Conservation (phyloP, 768 basidiomycete genomes). For the Lentinula aciculospora region DNA sequence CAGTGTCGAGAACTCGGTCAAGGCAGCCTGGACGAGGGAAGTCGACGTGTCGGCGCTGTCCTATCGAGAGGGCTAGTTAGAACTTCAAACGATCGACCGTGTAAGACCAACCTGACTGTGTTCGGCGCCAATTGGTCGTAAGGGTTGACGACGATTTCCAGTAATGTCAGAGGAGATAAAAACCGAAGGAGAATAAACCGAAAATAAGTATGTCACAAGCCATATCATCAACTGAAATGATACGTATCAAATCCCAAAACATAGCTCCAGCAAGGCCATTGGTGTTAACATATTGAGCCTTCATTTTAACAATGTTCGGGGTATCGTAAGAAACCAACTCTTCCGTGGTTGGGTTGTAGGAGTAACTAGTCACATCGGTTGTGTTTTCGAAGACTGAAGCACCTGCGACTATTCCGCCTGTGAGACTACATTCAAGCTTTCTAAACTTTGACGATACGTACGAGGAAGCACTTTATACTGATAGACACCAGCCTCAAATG, state of each 20-base stretch:
- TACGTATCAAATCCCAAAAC: conserved; percentile 58
- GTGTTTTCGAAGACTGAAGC: conserved; percentile 62
- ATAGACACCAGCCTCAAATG: conserved; percentile 66
- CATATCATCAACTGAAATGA: neutral
- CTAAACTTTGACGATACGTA: conserved; percentile 19
- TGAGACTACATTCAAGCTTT: neutral
- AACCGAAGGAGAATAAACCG: neutral
- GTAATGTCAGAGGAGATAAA: neutral
- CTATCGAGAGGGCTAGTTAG: conserved; percentile 30
- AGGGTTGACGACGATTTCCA: conserved; percentile 1
- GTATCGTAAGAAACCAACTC: conserved; percentile 78
- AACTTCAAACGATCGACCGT: neutral
- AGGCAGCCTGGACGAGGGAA: conserved; percentile 52
- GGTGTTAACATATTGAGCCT: conserved; percentile 60
- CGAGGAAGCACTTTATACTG: conserved; percentile 71
- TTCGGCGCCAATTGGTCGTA: conserved; percentile 35
- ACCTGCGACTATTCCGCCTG: conserved; percentile 31
- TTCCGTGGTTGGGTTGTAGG: conserved; percentile 59
- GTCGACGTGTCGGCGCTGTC: conserved; percentile 31
- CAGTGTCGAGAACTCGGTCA: conserved; percentile 40
- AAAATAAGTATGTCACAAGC: neutral
- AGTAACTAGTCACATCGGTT: conserved; percentile 69
- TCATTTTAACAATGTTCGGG: conserved; percentile 57
- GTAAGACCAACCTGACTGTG: neutral
- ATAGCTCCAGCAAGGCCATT: conserved; percentile 63